Percentiles rank a stretch among this genome's conserved stretches.
Conservation (phyloP, 164 flowering plant species). For the Tetrastigma voinierianum region DNA sequence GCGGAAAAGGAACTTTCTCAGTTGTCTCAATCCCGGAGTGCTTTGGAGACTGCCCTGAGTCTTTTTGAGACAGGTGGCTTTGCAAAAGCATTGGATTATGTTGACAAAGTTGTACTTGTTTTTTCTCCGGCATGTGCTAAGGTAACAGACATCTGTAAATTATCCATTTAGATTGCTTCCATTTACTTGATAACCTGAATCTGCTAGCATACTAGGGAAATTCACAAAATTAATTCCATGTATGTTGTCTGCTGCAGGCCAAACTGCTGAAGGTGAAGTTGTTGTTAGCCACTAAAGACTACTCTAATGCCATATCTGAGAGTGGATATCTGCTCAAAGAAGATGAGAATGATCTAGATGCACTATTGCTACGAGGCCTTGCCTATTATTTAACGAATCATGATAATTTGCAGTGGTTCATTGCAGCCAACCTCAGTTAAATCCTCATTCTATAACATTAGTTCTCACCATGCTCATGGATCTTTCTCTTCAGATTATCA, state of each 20-base stretch:
- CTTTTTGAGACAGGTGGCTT: constrained; percentile 68
- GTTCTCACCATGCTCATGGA: not conserved
- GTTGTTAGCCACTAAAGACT: constrained; percentile 69
- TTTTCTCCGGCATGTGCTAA: constrained; percentile 87
- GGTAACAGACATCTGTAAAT: constrained; percentile 35
- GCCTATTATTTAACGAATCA: constrained; percentile 97
- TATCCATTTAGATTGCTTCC: not conserved
- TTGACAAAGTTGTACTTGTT: constrained; percentile 91
- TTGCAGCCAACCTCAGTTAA: too few relatives aligned
- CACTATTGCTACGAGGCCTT: constrained; percentile 85
- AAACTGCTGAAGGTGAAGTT: constrained; percentile 73
- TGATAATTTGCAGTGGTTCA: constrained; percentile 87
- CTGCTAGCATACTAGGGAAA: not conserved
- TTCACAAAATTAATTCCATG: not conserved
- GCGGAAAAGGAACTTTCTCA: constrained; percentile 94
- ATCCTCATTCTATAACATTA: too few relatives aligned
- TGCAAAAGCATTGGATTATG: constrained; percentile 67
- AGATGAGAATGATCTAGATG: constrained; percentile 85
- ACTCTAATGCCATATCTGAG: constrained; percentile 74
- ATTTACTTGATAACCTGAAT: not conserved
- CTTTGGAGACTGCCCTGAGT: constrained; percentile 60
- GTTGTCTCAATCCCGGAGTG: constrained; percentile 68
- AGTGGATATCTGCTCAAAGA: constrained; percentile 86
- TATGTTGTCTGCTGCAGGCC: constrained; percentile 51
- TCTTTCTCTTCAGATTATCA: constrained; percentile 64